Base-by-base conservation (phyloP, 2,329 filamentous ascomycete genomes). In the Nemania sp. region DNA sequence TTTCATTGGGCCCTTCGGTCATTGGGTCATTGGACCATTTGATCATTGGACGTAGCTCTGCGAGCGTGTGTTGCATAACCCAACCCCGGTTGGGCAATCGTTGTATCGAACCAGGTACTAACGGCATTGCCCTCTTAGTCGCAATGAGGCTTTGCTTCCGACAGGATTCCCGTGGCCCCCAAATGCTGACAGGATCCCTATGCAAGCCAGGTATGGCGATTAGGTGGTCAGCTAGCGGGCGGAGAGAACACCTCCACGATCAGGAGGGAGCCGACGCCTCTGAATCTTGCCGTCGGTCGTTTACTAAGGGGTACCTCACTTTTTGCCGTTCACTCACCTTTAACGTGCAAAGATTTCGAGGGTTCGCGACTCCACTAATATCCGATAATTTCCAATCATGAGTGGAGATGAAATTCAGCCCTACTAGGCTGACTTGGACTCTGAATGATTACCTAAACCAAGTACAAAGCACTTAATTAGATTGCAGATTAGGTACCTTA, bases 371-470 rank as follows among this genome's bases (percentile, higher is more conserved):
- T 37, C 54, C 58, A 58, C 58, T 46, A 53, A 21, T 48, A 29
- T 32, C n/a, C n/a, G n/a, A n/a, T 46, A 53, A 29, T 29, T 29
- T 29, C 25, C 7, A 29, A 29, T 29, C 25, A 4, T 6, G 13
- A 47, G 48, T 59, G 62, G 55, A 59, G 34, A 58, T 40, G 17
- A 39, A 21, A 62, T 64, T 64, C 64, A 66, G 64, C 64, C 64
- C 48, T 59, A 57, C 34, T 49, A 54, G 64, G 62, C 59, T 60
- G 62, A 62, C 42, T 63, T 57, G 20, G 13, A 17, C 15, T 40
- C 35, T 25, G 10, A 47, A 20, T 60, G 52, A 61, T 56, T 61
- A 61, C 54, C 35, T 61, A 59, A 48, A 21, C 35, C 20, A 51
- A 25, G 51, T 35, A 20, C 34, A n/a, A n/a, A n/a, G n/a, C n/a